phyloP scores from a whole-genome alignment of 768 basidiomycete species.

The Tremella yokohamensis region DNA sequence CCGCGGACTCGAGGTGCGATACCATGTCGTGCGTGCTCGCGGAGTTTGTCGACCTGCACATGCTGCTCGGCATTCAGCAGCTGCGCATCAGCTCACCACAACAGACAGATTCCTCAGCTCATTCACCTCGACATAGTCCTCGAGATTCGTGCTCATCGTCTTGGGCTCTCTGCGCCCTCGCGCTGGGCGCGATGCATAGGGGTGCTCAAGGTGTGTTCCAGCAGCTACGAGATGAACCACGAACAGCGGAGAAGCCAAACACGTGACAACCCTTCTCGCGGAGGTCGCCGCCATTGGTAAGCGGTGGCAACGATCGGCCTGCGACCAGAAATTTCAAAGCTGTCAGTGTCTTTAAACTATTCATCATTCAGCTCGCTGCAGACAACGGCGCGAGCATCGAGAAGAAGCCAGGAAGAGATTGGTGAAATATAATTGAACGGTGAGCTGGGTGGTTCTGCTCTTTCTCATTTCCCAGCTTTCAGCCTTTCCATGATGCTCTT shows the following conservation, averaged over 20 bases:
- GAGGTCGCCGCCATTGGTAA: too few relatives aligned
- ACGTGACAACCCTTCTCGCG: too few relatives aligned
- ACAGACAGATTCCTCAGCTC: background rate
- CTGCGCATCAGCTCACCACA: constrained; percentile 15
- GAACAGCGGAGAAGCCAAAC: too few relatives aligned
- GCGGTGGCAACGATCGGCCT: background rate
- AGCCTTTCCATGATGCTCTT: constrained; percentile 26
- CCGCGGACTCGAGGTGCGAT: constrained; percentile 37
- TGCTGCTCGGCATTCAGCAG: constrained; percentile 45
- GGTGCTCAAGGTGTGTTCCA: background rate
- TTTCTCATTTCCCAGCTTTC: background rate
- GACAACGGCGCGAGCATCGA: too few relatives aligned
- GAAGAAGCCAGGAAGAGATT: too few relatives aligned
- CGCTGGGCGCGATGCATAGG: background rate
- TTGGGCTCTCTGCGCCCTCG: background rate
- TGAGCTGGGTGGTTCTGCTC: background rate
- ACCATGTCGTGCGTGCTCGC: constrained; percentile 43
- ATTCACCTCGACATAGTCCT: constrained; percentile 44
- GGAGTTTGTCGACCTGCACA: constrained; percentile 40
- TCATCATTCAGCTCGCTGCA: too few relatives aligned
- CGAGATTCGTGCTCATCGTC: constrained; percentile 39
- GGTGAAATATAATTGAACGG: too few relatives aligned
- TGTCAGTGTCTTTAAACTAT: background rate
- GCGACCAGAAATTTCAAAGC: background rate
- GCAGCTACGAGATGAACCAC: too few relatives aligned